Conservation (phyloP, 2,329 filamentous ascomycete species). For the Metarhizium guizhouense region DNA sequence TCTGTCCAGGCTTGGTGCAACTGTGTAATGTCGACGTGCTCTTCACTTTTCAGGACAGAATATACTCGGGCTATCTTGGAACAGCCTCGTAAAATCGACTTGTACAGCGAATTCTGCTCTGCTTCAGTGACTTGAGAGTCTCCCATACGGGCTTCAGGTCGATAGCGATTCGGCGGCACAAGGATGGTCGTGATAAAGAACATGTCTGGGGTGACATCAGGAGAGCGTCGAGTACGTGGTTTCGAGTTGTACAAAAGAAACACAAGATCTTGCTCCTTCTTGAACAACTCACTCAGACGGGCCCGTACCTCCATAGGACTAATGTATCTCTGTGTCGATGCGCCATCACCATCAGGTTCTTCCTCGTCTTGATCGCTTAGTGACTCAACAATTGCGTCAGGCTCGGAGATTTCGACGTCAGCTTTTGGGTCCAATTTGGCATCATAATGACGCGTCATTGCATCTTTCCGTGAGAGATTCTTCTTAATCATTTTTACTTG, state of each 20-base stretch:
- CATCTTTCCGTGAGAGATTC: constrained; percentile 59
- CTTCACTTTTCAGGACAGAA: constrained; percentile 33
- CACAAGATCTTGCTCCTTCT: constrained; percentile 77
- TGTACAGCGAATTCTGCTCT: constrained; percentile 82
- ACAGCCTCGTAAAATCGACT: constrained; percentile 69
- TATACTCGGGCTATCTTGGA: constrained; percentile 66
- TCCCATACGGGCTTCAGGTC: constrained; percentile 77
- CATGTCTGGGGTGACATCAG: constrained; percentile 68
- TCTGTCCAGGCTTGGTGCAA: constrained; percentile 75
- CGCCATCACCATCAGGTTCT: background rate
- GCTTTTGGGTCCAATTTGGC: constrained; percentile 31
- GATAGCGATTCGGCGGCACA: constrained; percentile 85
- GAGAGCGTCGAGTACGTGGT: constrained; percentile 46
- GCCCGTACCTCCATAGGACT: constrained; percentile 77
- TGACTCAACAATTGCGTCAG: constrained; percentile 52
- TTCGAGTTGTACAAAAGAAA: constrained; percentile 77
- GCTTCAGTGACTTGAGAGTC: constrained; percentile 77
- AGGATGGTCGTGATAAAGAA: constrained; percentile 85
- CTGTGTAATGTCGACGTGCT: constrained; percentile 49
- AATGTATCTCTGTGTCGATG: constrained; percentile 59
- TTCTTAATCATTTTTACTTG: constrained; percentile 66
- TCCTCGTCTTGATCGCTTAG: constrained; percentile 28
- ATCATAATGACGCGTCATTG: constrained; percentile 42
- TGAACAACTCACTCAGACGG: constrained; percentile 69
- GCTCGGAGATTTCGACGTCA: constrained; percentile 32